Evolutionary conservation across 2,329 filamentous ascomycete species (phyloP).

Genomic region (Hymenoscyphus albidus): DNA sequence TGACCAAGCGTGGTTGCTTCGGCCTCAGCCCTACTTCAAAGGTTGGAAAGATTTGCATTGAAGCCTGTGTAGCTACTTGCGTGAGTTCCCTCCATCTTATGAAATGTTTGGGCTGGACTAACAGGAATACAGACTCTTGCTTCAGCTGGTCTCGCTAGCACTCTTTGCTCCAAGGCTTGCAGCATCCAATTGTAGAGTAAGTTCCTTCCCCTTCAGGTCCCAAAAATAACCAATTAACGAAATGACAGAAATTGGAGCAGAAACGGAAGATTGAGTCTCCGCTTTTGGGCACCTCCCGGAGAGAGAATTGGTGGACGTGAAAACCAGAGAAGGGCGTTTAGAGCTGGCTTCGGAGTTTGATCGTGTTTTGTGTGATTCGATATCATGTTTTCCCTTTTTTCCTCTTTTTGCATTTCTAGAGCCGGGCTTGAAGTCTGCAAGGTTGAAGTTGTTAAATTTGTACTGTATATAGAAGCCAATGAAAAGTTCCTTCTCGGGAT

Average conservation of each 20-base stretch:
- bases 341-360: neutral
- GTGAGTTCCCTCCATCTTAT: neutral
- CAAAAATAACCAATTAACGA: neutral
- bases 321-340: neutral
- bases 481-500: neutral
- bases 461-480: neutral
- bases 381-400: neutral
- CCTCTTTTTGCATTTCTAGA: neutral
- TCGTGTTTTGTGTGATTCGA: neutral
- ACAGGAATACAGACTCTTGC: neutral
- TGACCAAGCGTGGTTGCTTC: neutral
- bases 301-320: neutral
- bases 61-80: neutral
- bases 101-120: neutral
- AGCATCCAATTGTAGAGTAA: neutral
- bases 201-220: neutral
- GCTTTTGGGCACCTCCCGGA: neutral
- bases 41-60: neutral
- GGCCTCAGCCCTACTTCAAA: neutral
- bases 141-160: neutral
- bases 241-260: neutral
- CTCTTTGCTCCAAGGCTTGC: neutral
- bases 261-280: slow-evolving; percentile 2
- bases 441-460: neutral
- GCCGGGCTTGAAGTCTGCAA: neutral